Evolutionary conservation across 75 land plant genomes (phyloP), one percentile per base, ranked within the genome.

Genomic region (Azolla pinnata): DNA sequence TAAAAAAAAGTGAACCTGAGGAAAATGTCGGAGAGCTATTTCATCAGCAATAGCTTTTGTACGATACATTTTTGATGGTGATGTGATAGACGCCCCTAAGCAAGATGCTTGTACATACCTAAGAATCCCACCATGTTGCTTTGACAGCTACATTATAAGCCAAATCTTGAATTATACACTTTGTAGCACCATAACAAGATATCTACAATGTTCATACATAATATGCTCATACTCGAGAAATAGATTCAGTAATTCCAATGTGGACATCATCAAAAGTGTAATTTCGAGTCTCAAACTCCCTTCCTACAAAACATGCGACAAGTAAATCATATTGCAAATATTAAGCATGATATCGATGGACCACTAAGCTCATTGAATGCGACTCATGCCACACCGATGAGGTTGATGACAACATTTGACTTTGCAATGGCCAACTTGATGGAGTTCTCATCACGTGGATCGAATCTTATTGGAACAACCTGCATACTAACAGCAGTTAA

Each of bases 211-310:
- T 35, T 35, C 40, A 5, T 35, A 12, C 40, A 35, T 12, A 5
- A 5, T 35, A 35, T 35, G 40, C 12, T 5, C 65, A 10, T 78
- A 93, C 98, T 86, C 64, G 29, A 29, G 99, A 90, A 63, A 95
- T 67, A 34, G 73, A 87, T 56, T 81, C 85, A 20, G 99, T 75
- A 65, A 86, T 83, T 7, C 33, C 73, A 62, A 73, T 69, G 62
- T 95, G 81, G 26, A 95, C 99, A 61, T 89, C 91, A 60, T 95
- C 97, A 79, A 83, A 86, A 63, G 83, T 81, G 56, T 63, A 95
- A 61, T 95, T 95, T 51, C 96, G 85, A 27, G 99, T 89, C 69
- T 83, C 99, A 63, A 81, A 90, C 28, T 95, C 99, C 62, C 83
- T 85, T 46, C 99, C 99, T 95, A 76, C 47, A 31, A 60, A 20